Evolutionary conservation across 495 filamentous ascomycete species (phyloP).

Genomic region (Penicillium cosmopolitanum): DNA sequence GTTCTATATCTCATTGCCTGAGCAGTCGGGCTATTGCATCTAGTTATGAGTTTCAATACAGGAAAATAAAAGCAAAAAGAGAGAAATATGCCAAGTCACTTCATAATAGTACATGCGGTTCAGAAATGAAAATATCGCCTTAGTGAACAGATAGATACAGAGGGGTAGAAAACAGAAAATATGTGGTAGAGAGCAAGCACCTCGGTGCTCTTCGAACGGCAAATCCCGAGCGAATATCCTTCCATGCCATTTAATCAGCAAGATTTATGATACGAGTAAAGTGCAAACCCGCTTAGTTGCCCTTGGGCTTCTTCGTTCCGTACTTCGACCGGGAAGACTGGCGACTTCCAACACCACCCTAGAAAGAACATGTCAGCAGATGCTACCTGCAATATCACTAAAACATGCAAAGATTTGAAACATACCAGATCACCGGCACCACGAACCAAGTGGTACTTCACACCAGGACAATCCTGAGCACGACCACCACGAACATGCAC

Average conservation of each 20-base stretch:
- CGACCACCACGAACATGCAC: constrained; percentile 90
- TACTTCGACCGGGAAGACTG: constrained; percentile 90
- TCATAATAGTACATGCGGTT: constrained; percentile 25
- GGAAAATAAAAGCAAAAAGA: background rate
- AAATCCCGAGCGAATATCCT: background rate
- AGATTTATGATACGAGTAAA: background rate
- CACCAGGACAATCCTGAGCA: constrained; percentile 96
- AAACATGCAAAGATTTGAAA: constrained; percentile 16
- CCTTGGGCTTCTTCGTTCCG: constrained; percentile 98
- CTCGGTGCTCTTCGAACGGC: background rate
- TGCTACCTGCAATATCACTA: background rate
- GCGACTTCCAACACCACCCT: constrained; percentile 91
- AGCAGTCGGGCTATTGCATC: background rate
- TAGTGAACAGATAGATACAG: constrained; percentile 9
- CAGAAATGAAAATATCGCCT: constrained; percentile 16
- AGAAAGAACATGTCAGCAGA: constrained; percentile 15
- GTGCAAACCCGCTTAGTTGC: constrained; percentile 31
- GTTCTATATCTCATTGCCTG: constrained; percentile 12
- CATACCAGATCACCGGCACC: constrained; percentile 93
- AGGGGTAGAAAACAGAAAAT: constrained; percentile 8
- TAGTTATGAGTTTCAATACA: constrained; percentile 4
- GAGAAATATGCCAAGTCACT: constrained; percentile 5
- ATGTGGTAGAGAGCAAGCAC: background rate
- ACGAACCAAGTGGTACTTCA: constrained; percentile 90
- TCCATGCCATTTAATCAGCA: background rate